These are phyloP conservation scores for Diaporthe destruens DNA, from an alignment of 2,329 filamentous ascomycete genomes.

Conservation along the genomic window DNA sequence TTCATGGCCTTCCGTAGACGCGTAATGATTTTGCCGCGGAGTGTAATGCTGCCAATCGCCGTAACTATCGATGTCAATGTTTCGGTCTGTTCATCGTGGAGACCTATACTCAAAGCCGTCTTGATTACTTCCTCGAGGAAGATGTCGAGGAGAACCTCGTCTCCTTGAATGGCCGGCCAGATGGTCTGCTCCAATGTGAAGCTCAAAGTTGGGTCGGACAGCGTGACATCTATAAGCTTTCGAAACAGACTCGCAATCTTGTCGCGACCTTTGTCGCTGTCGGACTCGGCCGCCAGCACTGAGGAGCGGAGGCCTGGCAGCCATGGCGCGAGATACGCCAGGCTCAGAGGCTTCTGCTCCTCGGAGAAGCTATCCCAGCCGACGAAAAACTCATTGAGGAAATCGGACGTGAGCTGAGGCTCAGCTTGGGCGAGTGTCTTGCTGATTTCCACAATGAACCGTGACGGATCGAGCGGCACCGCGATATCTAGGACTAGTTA, in stretches of 20 bases:
- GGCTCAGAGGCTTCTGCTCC: conserved; percentile 74
- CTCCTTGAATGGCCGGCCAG: conserved; percentile 74
- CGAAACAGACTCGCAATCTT: conserved; percentile 73
- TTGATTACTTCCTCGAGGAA: conserved; percentile 77
- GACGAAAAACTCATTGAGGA: conserved; percentile 79
- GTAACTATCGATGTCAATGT: conserved; percentile 72
- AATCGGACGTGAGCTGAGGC: conserved; percentile 76
- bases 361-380: conserved; percentile 78
- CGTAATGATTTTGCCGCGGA: conserved; percentile 75
- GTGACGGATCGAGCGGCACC: conserved; percentile 72
- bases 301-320: conserved; percentile 71
- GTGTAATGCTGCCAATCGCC: conserved; percentile 73
- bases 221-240: conserved; percentile 75
- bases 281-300: conserved; percentile 69
- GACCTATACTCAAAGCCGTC: conserved; percentile 68
- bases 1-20: conserved; percentile 76
- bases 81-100: conserved; percentile 71
- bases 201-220: conserved; percentile 70
- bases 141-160: conserved; percentile 75
- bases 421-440: conserved; percentile 72
- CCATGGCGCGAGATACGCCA: conserved; percentile 80
- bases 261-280: conserved; percentile 75
- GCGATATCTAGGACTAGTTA: conserved; percentile 63
- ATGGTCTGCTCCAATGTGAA: conserved; percentile 74
- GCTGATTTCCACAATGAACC: conserved; percentile 76